Conservation (phyloP, 352 stramenopile species). For the Phytophthora multivora region DNA sequence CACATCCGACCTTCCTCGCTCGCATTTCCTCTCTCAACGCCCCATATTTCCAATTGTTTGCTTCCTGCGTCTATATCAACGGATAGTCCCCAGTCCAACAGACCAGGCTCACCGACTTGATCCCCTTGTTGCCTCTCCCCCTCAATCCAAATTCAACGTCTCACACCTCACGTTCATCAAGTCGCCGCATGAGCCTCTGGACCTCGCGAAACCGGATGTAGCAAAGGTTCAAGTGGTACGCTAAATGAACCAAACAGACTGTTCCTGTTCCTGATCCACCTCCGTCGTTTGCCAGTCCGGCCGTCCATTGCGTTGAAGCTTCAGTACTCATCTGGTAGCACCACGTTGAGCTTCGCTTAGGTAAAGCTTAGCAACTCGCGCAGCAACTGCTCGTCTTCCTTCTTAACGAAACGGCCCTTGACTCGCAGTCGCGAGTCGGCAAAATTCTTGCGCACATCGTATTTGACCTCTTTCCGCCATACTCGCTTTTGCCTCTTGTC, state of each 20-base stretch:
- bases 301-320: slow-evolving; percentile 10
- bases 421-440: slow-evolving; percentile 96
- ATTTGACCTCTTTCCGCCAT: slow-evolving; percentile 96
- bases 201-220: slow-evolving; percentile 3
- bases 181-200: neutral
- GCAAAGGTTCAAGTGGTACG: slow-evolving; percentile 1
- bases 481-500: slow-evolving; percentile 96
- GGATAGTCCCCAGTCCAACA: slow-evolving; percentile 16
- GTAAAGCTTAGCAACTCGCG: slow-evolving; percentile 85
- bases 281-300: slow-evolving; percentile 10
- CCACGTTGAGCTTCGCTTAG: slow-evolving; percentile 31
- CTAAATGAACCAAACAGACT: slow-evolving; percentile 11
- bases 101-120: slow-evolving; percentile 2
- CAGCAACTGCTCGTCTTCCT: slow-evolving; percentile 95
- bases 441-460: slow-evolving; percentile 99
- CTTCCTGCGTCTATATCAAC: slow-evolving; percentile 24
- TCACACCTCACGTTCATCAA: slow-evolving; percentile 10
- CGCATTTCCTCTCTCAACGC: slow-evolving; percentile 14
- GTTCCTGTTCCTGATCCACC: slow-evolving; percentile 1
- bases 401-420: slow-evolving; percentile 98
- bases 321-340: slow-evolving; percentile 16
- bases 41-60: slow-evolving; percentile 13
- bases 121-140: slow-evolving; percentile 1
- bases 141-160: slow-evolving; percentile 19
- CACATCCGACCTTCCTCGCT: slow-evolving; percentile 9